Conservation (phyloP, 106 monocot species). For the Dendrobium officinale region DNA sequence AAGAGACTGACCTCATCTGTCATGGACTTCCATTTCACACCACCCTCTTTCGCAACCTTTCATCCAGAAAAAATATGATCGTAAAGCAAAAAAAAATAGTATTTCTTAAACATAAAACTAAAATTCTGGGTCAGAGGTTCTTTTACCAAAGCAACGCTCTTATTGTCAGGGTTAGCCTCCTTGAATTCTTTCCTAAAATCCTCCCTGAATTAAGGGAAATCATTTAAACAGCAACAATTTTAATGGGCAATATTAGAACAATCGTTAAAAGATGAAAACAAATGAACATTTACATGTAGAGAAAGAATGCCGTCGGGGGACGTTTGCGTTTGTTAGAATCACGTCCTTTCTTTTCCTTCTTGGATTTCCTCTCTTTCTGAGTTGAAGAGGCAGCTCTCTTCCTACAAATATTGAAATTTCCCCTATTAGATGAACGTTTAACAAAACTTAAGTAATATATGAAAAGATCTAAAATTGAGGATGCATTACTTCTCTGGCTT, state of each 20-base stretch:
- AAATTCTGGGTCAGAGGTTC: not conserved
- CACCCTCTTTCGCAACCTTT: slow-evolving; percentile 78
- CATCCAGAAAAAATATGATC: not conserved
- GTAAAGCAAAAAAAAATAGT: not conserved
- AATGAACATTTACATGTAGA: slow-evolving; percentile 49
- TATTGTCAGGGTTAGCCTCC: slow-evolving; percentile 54
- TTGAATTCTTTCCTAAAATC: slow-evolving; percentile 75
- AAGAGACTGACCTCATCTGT: slow-evolving; percentile 53
- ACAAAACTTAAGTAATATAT: not conserved
- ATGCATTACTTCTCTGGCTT: slow-evolving; percentile 36
- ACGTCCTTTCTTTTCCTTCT: slow-evolving; percentile 47
- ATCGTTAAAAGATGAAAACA: not conserved
- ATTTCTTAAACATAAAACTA: not conserved
- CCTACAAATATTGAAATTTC: slow-evolving; percentile 16
- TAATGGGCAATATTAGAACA: not conserved
- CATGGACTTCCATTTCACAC: slow-evolving; percentile 84
- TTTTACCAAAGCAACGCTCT: slow-evolving; percentile 35
- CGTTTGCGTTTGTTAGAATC: slow-evolving; percentile 66
- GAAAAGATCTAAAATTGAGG: not conserved
- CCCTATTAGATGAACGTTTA: not conserved
- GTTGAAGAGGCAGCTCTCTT: slow-evolving; percentile 35
- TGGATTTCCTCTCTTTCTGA: slow-evolving; percentile 27
- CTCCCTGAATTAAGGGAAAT: slow-evolving; percentile 28
- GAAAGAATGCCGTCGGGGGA: slow-evolving; percentile 73
- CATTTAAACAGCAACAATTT: not conserved